Conservation (phyloP, 495 filamentous ascomycete genomes). For the Talaromyces nanjingensis region DNA sequence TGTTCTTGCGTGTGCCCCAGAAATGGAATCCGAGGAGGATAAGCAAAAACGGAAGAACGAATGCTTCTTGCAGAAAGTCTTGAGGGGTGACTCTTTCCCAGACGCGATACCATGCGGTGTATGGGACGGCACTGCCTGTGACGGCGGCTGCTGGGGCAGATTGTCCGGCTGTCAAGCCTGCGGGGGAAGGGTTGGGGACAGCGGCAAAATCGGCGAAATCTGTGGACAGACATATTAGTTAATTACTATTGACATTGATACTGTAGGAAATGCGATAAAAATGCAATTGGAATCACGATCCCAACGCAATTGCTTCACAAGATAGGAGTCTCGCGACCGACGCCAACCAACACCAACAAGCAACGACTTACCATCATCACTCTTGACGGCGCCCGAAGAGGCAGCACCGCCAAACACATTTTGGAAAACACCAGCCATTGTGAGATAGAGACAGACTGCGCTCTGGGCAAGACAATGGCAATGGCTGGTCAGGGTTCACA, state of each 20-base stretch:
- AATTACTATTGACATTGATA: no score
- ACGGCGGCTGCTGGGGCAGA: slow-evolving; percentile 39
- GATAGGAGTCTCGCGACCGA: background rate
- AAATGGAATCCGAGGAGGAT: slow-evolving; percentile 71
- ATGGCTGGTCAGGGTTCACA: background rate
- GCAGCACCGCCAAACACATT: slow-evolving; percentile 60
- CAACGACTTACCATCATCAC: slow-evolving; percentile 53
- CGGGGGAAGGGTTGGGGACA: slow-evolving; percentile 56
- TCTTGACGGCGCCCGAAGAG: slow-evolving; percentile 40
- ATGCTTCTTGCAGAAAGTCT: slow-evolving; percentile 83
- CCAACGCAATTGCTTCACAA: background rate
- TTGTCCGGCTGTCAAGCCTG: slow-evolving; percentile 23
- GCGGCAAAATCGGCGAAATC: slow-evolving; percentile 76
- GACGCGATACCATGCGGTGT: slow-evolving; percentile 93
- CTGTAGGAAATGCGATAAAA: background rate
- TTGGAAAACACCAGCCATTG: slow-evolving; percentile 64
- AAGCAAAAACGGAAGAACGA: slow-evolving; percentile 68
- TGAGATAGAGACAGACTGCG: slow-evolving; percentile 15
- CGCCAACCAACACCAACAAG: background rate
- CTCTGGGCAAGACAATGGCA: background rate
- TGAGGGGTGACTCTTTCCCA: slow-evolving; percentile 76
- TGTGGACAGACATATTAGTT: slow-evolving; percentile 19
- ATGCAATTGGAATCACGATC: background rate
- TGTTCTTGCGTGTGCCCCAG: slow-evolving; percentile 76
- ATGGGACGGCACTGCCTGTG: slow-evolving; percentile 48